Conservation (phyloP, 2,329 filamentous ascomycete species). For the Diaporthe nobilis region DNA sequence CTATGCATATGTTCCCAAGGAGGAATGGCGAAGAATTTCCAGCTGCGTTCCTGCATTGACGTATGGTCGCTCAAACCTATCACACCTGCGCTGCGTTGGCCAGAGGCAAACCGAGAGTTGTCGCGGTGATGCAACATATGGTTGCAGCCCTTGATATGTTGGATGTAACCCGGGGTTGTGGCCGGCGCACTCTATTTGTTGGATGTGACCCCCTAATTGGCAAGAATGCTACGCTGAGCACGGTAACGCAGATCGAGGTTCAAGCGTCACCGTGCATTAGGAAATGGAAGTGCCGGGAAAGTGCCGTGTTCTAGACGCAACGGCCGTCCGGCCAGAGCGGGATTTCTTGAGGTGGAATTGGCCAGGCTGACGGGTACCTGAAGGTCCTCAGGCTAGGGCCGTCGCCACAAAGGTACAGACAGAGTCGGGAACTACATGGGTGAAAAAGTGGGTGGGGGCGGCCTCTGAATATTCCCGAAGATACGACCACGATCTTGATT, state of each 20-base stretch:
- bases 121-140: slow-evolving; percentile 14
- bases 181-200: slow-evolving; percentile 16
- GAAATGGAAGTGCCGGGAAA: slow-evolving; percentile 15
- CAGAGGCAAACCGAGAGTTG: slow-evolving; percentile 25
- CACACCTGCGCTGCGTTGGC: background rate
- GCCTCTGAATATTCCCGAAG: slow-evolving; percentile 17
- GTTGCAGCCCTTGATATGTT: slow-evolving; percentile 5
- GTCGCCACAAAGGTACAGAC: slow-evolving; percentile 19
- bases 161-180: slow-evolving; percentile 1
- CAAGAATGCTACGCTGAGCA: slow-evolving; percentile 8
- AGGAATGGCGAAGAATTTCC: background rate
- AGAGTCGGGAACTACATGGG: background rate
- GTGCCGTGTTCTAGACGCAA: slow-evolving; percentile 33
- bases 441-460: slow-evolving; percentile 8
- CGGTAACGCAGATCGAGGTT: slow-evolving; percentile 14
- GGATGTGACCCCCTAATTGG: slow-evolving; percentile 18
- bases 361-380: slow-evolving; percentile 16
- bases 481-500: slow-evolving; percentile 30
- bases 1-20: background rate
- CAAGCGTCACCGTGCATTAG: slow-evolving; percentile 30
- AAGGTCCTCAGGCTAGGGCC: background rate
- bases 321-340: slow-evolving; percentile 15
- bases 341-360: slow-evolving; percentile 9
- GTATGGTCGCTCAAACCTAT: slow-evolving; percentile 7
- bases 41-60: slow-evolving; percentile 2